These are phyloP conservation scores for Penicillium sp. DNA, from an alignment of 2,329 filamentous ascomycete species.

Conservation along the genomic window DNA sequence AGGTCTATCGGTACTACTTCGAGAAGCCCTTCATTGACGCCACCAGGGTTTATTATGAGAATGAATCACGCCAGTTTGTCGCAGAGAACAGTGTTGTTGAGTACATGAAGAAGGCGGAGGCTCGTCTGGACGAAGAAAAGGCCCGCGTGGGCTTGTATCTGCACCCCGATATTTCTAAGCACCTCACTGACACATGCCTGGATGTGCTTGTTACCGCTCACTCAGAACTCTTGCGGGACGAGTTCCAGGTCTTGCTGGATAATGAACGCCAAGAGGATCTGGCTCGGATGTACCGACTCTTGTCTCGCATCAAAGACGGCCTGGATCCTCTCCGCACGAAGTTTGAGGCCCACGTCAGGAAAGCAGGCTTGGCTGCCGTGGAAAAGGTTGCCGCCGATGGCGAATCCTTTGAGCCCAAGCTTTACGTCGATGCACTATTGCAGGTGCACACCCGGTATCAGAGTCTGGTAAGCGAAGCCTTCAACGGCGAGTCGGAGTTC, in stretches of 20 bases:
- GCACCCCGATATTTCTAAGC: constrained; percentile 75
- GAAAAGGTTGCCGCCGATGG: constrained; percentile 82
- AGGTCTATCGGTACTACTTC: constrained; percentile 88
- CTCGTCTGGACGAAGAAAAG: constrained; percentile 81
- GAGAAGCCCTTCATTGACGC: constrained; percentile 83
- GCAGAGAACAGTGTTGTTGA: constrained; percentile 96
- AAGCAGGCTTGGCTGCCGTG: constrained; percentile 80
- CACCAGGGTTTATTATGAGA: constrained; percentile 76
- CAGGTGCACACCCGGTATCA: constrained; percentile 93
- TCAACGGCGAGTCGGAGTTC: constrained; percentile 92
- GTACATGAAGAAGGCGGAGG: constrained; percentile 99
- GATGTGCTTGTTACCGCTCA: constrained; percentile 83
- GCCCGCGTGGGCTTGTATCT: constrained; percentile 86
- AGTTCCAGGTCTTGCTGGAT: constrained; percentile 88
- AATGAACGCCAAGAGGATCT: constrained; percentile 93
- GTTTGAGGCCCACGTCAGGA: constrained; percentile 88
- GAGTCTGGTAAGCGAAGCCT: constrained; percentile 79
- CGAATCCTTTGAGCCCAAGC: constrained; percentile 86
- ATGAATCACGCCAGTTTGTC: constrained; percentile 87
- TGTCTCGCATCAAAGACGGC: constrained; percentile 81
- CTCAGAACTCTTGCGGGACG: constrained; percentile 71
- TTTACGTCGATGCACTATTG: constrained; percentile 88
- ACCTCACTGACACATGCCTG: constrained; percentile 79
- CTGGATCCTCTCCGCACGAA: constrained; percentile 75
- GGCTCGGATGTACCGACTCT: constrained; percentile 86